Percentiles rank a stretch among this genome's conserved stretches.
Conservation (phyloP, 2,329 filamentous ascomycete species). For the Hypoxylon sp. region DNA sequence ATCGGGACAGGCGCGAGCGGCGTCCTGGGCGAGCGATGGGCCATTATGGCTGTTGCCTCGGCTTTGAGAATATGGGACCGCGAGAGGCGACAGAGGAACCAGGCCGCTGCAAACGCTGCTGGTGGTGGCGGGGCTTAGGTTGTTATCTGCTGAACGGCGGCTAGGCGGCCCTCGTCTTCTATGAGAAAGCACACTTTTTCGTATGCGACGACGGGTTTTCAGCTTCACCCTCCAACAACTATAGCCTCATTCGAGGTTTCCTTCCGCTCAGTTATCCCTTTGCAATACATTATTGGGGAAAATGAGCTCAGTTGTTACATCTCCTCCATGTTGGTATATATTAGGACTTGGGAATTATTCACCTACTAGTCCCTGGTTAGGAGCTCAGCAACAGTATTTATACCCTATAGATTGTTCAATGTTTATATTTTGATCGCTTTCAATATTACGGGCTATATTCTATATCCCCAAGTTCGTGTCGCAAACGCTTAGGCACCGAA, state of each 20-base stretch:
- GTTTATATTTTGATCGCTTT: not conserved
- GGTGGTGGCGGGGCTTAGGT: not conserved
- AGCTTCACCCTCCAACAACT: not conserved
- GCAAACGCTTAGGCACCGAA: not conserved
- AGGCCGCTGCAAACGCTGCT: not conserved
- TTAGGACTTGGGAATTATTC: not conserved
- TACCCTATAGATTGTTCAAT: slow-evolving; percentile 15
- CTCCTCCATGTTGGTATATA: not conserved
- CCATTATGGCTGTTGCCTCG: slow-evolving; percentile 60
- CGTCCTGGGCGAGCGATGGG: slow-evolving; percentile 60
- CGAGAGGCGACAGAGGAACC: slow-evolving; percentile 25
- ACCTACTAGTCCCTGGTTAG: not conserved
- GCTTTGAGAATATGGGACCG: slow-evolving; percentile 55
- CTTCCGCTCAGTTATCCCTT: not conserved
- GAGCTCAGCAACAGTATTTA: slow-evolving; percentile 5
- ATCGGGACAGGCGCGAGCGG: slow-evolving; percentile 58
- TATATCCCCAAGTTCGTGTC: not conserved
- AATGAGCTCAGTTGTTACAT: not conserved
- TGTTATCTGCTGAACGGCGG: not conserved
- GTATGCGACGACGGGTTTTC: not conserved
- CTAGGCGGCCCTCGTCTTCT: not conserved
- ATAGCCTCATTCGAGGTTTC: not conserved
- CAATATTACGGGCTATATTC: not conserved
- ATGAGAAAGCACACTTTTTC: not conserved
- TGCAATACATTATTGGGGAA: not conserved